Percentiles rank a stretch among this genome's conserved stretches.
Evolutionary conservation across 106 monocot genomes (phyloP).

Genomic region (Allium fistulosum): DNA sequence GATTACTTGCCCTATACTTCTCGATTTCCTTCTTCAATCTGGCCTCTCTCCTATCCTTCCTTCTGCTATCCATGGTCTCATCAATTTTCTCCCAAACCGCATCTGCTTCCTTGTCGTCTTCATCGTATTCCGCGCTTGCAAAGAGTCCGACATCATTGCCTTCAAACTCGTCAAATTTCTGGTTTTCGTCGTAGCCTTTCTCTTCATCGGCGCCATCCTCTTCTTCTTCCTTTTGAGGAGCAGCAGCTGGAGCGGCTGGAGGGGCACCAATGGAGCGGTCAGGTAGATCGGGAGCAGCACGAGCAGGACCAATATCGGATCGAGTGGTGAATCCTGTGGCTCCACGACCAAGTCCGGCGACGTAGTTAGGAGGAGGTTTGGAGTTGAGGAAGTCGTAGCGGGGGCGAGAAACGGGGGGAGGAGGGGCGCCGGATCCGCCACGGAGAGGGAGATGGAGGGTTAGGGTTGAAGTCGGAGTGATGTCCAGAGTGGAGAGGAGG

Average conservation of each 20-base stretch:
- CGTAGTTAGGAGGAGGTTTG: slow-evolving; percentile 91
- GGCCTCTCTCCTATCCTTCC: slow-evolving; percentile 88
- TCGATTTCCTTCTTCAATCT: slow-evolving; percentile 94
- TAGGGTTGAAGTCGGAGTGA: slow-evolving; percentile 28
- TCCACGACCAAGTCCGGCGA: slow-evolving; percentile 95
- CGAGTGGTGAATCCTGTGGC: slow-evolving; percentile 96
- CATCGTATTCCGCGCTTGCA: slow-evolving; percentile 95
- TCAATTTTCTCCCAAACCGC: slow-evolving; percentile 96
- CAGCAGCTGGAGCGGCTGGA: slow-evolving; percentile 1
- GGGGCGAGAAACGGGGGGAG: slow-evolving; percentile 26
- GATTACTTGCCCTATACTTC: slow-evolving; percentile 94
- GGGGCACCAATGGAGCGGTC: slow-evolving; percentile 40
- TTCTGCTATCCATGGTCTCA: slow-evolving; percentile 73
- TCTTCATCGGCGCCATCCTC: slow-evolving; percentile 80
- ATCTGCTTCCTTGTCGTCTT: slow-evolving; percentile 95
- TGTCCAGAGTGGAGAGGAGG: slow-evolving; percentile 19
- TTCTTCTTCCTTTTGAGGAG: slow-evolving; percentile 24
- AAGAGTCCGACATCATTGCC: slow-evolving; percentile 95
- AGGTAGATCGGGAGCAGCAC: slow-evolving; percentile 88
- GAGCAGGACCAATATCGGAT: slow-evolving; percentile 94
- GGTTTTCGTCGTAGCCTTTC: slow-evolving; percentile 97
- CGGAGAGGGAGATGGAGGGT: slow-evolving; percentile 43
- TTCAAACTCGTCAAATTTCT: slow-evolving; percentile 99
- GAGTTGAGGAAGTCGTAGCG: slow-evolving; percentile 86
- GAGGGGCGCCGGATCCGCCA: slow-evolving; percentile 32